Evolutionary conservation across 139 green algal species (phyloP).

Genomic region (Desmodesmus armatus): DNA sequence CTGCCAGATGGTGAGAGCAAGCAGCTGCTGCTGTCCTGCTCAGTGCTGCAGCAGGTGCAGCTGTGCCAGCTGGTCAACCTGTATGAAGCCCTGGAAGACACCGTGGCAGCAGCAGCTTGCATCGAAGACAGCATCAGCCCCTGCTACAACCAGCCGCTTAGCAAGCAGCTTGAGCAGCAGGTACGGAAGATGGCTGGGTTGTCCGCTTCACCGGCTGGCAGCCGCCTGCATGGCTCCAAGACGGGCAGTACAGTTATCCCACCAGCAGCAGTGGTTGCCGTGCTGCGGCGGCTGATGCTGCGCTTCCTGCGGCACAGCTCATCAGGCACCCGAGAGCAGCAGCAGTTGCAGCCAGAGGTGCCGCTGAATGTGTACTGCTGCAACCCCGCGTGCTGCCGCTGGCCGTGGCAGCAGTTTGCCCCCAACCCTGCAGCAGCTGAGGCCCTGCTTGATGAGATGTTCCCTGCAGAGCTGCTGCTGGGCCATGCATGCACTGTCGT

Average conservation of each 20-base stretch:
- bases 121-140: conserved; percentile 8
- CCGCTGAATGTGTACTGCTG: conserved; percentile 27
- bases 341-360: not conserved
- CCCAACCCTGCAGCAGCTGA: not conserved
- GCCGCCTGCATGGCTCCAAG: not conserved
- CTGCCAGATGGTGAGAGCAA: not conserved
- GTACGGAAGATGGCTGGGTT: not conserved
- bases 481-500: not conserved
- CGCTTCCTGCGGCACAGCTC: not conserved
- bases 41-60: not conserved
- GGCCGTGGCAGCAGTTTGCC: conserved; percentile 1
- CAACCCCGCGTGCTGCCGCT: conserved; percentile 17
- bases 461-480: not conserved
- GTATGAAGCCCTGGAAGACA: not conserved
- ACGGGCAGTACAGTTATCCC: not conserved
- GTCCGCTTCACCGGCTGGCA: not conserved
- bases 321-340: not conserved
- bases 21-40: not conserved
- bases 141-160: not conserved
- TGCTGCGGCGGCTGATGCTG: conserved; percentile 14
- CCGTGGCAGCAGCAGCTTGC: not conserved
- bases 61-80: conserved; percentile 6
- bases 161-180: not conserved
- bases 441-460: not conserved
- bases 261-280: not conserved